These are phyloP conservation scores for Calocybe gangraenosa DNA, from an alignment of 768 basidiomycete species.

Conservation along the genomic window DNA sequence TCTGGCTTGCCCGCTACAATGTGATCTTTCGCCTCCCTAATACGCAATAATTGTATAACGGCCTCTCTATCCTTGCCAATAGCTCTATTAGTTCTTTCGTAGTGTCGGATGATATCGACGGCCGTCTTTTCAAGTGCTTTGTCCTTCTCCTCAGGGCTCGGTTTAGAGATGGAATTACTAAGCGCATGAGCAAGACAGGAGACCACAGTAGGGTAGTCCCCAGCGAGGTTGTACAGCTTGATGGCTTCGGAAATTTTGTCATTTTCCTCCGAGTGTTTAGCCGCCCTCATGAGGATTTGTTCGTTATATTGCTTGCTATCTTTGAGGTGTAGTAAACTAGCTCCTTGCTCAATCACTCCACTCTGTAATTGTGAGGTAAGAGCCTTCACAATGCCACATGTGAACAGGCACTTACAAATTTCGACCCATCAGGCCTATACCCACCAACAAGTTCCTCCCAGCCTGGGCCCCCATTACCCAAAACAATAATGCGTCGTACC, in stretches of 20 bases:
- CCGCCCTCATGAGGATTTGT: constrained; percentile 80
- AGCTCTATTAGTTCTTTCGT: constrained; percentile 70
- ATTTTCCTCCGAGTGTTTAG: constrained; percentile 77
- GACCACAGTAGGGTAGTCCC: constrained; percentile 85
- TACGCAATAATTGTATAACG: constrained; percentile 67
- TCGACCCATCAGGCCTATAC: constrained; percentile 83
- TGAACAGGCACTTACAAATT: constrained; percentile 57
- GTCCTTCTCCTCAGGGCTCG: constrained; percentile 58
- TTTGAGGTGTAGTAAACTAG: constrained; percentile 68
- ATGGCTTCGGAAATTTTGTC: constrained; percentile 87
- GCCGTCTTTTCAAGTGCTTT: constrained; percentile 70
- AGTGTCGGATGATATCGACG: constrained; percentile 72
- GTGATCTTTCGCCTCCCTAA: constrained; percentile 77
- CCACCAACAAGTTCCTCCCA: constrained; percentile 97
- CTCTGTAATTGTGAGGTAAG: constrained; percentile 39
- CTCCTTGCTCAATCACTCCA: constrained; percentile 83
- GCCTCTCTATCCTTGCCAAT: constrained; percentile 73
- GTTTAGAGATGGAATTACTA: constrained; percentile 74
- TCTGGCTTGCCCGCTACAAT: constrained; percentile 73
- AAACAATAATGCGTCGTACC: constrained; percentile 70
- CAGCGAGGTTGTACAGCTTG: constrained; percentile 93
- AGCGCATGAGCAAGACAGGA: constrained; percentile 83
- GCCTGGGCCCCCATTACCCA: constrained; percentile 70
- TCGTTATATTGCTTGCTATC: constrained; percentile 69
- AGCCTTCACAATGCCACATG: background rate